Conservation (phyloP, 2,329 filamentous ascomycete genomes). For the Aurifilum marmelostoma region DNA sequence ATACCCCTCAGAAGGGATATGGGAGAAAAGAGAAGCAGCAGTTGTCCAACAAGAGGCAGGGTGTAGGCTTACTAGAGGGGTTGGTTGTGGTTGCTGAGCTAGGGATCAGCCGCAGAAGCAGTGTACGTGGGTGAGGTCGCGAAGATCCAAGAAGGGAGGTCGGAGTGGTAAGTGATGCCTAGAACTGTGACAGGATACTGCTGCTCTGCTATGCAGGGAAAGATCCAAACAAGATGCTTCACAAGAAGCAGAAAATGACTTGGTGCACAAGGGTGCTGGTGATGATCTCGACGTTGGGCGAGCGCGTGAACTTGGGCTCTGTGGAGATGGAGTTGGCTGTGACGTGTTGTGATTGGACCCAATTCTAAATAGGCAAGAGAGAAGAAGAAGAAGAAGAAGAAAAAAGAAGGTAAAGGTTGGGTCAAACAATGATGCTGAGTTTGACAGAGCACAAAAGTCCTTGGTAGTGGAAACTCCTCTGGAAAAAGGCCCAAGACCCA, state of each 20-base stretch:
- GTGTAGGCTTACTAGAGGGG: not conserved
- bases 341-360: slow-evolving; percentile 7
- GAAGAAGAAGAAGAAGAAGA: not conserved
- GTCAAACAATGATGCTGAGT: slow-evolving; percentile 3
- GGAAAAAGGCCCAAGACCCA: not conserved
- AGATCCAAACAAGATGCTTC: not conserved
- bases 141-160: too few species aligned
- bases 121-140: not conserved
- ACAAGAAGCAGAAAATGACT: not conserved
- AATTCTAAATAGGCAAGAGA: not conserved
- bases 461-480: not conserved
- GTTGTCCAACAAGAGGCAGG: not conserved
- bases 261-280: not conserved
- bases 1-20: too few species aligned
- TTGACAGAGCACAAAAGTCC: not conserved
- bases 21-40: not conserved
- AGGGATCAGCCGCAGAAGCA: not conserved
- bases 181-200: not conserved
- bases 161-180: not conserved
- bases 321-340: not conserved
- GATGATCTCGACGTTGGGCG: not conserved
- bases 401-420: not conserved
- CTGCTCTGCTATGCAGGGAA: not conserved
- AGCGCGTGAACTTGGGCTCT: not conserved
- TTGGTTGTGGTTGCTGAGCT: not conserved